Evolutionary conservation across 176 grass and related monocot genomes (phyloP), one percentile per base, ranked within the genome.

Genomic region (Aegilops longissima): DNA sequence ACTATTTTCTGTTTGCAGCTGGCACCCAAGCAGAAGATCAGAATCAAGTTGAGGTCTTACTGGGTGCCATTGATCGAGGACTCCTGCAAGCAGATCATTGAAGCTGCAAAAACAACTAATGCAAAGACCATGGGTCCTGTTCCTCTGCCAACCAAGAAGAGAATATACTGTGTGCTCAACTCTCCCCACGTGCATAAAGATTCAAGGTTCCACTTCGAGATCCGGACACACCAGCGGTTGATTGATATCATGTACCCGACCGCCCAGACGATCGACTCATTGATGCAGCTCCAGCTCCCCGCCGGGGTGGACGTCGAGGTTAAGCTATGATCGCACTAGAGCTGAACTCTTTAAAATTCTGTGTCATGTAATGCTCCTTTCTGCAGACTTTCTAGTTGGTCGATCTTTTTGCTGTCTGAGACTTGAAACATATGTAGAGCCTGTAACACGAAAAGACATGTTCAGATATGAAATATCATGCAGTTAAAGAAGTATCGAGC

Each of bases 151-250:
- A 96, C 94, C 65, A 99, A 99, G 79, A 73, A 68, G 81, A 88
- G 90, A 84, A 1, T 99, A 61, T 99, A 94, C 34, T 99, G 97
- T 99, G 97, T 99, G 70, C 94, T 99, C 27, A 91, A 94, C 31
- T 99, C 97, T 16, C 97, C 97, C 36, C 94, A 96, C 7, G 94
- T 96, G 63, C 94, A 99, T 83, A 99, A 99, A 84, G 97, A 99
- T 61, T 90, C 97, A n/a, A 86, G 97, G 49, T 95, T 96, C 64
- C 97, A 99, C 54, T 99, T 99, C 0, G 97, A 99, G 92, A 99
- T 99, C 81, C 85, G 97, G 38, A 99, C 97, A 0, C 97, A 94
- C 66, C 92, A 93, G 58, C 87, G 97, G 62, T n/a, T 99, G 51
- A 96, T 99, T 34, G 97, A 99, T 75, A 97, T 99, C 81, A 88